Conservation (phyloP, 2,329 filamentous ascomycete species). For the Cryphonectria carpinicola region DNA sequence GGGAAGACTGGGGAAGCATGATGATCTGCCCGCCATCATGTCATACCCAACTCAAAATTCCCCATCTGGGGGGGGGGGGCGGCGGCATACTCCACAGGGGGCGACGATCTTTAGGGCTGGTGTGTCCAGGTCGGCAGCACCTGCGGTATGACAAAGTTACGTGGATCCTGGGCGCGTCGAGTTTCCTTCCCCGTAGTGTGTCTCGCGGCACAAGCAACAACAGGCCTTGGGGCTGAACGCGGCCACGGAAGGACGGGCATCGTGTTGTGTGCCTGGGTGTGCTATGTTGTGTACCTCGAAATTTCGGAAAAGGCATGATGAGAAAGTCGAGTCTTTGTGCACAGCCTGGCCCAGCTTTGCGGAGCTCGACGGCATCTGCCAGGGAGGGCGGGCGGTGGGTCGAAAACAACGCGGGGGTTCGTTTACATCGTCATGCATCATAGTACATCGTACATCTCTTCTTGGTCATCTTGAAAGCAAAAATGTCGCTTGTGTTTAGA, state of each 20-base stretch:
- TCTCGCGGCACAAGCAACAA: neutral
- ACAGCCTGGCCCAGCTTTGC: neutral
- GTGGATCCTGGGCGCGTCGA: constrained; percentile 12
- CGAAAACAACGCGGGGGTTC: neutral
- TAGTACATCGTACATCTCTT: neutral
- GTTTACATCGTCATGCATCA: neutral
- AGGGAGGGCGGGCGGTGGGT: neutral
- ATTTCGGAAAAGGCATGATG: constrained; percentile 14
- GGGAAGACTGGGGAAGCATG: constrained; percentile 17
- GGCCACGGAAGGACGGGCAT: neutral
- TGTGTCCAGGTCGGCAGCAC: constrained; percentile 3
- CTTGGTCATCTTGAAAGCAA: neutral
- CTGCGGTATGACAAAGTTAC: constrained; percentile 21
- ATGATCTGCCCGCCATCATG: constrained; percentile 9
- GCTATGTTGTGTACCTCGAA: constrained; percentile 14
- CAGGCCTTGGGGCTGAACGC: neutral
- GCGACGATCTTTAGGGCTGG: constrained; percentile 11
- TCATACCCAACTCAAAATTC: constrained; percentile 6
- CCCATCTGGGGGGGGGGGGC: constrained; percentile 1
- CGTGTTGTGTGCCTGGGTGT: constrained; percentile 4
- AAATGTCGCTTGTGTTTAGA: neutral
- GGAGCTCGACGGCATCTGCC: neutral
- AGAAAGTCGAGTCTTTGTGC: constrained; percentile 1
- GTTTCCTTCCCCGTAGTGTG: neutral
- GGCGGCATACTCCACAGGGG: constrained; percentile 10